These are phyloP conservation scores for Tagetes patula DNA, from an alignment of 129 eudicot genomes.

Conservation along the genomic window DNA sequence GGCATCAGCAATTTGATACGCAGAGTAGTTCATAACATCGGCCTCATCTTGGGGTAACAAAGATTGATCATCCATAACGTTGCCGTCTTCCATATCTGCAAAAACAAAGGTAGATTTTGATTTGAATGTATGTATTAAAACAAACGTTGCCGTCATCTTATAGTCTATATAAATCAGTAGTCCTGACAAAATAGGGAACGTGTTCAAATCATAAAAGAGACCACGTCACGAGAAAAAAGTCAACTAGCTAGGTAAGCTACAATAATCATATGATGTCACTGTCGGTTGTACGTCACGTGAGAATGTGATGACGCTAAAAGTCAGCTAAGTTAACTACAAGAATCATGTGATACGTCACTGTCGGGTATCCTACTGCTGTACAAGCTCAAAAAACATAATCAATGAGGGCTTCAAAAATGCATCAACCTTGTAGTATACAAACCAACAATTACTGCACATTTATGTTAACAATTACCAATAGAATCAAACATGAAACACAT, in stretches of 20 bases:
- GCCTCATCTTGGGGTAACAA: slow-evolving; percentile 22
- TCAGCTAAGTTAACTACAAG: background rate
- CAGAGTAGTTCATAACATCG: slow-evolving; percentile 26
- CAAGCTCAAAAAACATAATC: background rate
- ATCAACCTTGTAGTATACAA: background rate
- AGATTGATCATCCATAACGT: slow-evolving; percentile 23
- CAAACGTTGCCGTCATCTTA: background rate
- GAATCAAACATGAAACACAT: slow-evolving; percentile 10
- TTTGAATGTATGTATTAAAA: background rate
- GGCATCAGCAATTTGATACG: slow-evolving; percentile 35
- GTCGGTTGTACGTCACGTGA: background rate
- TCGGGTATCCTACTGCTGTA: background rate
- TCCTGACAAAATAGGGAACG: slow-evolving; percentile 3
- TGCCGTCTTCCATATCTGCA: slow-evolving; percentile 32
- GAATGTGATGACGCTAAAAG: background rate
- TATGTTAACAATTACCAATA: background rate
- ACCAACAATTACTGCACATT: slow-evolving; percentile 1
- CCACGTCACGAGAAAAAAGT: background rate
- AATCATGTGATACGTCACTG: slow-evolving; percentile 6
- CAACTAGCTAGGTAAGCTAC: background rate
- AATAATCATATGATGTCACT: slow-evolving; percentile 6
- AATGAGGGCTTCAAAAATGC: background rate
- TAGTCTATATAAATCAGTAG: background rate
- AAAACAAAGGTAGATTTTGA: background rate
- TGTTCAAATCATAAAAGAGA: background rate